A percentile compares a stretch with the other conserved stretches of the same genome.
phyloP scores from a whole-genome alignment of 768 basidiomycete genomes.

The Glaciozyma antarctica region DNA sequence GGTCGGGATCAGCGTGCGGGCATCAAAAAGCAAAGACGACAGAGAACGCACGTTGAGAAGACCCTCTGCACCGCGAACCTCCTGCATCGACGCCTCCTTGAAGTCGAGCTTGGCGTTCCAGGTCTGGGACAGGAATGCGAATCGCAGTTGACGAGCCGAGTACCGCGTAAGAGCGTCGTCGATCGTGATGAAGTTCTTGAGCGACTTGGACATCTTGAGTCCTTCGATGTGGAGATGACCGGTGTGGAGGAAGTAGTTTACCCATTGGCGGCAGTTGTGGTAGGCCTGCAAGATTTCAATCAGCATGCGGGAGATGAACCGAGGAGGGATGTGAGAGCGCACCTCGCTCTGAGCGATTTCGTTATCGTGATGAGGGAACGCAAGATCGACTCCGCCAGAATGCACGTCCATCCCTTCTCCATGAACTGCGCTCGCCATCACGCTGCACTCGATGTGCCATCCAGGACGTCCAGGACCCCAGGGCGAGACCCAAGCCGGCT shows the following conservation, averaged over 20 bases:
- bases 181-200: conserved; percentile 99
- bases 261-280: conserved; percentile 84
- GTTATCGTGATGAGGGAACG: conserved; percentile 99
- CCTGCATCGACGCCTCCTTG: conserved; percentile 72
- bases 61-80: conserved; percentile 74
- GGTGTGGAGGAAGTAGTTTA: conserved; percentile 97
- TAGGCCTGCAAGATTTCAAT: conserved; percentile 56
- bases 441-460: conserved; percentile 99
- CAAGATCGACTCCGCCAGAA: conserved; percentile 89
- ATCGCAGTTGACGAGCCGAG: conserved; percentile 74
- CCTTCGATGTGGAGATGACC: conserved; percentile 98
- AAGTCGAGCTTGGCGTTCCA: conserved; percentile 95
- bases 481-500: conserved; percentile 90
- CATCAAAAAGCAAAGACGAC: neutral
- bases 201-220: conserved; percentile 95
- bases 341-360: conserved; percentile 96
- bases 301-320: too few species aligned
- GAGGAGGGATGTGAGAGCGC: conserved; percentile 7
- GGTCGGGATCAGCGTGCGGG: neutral
- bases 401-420: conserved; percentile 94
- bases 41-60: conserved; percentile 60
- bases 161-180: conserved; percentile 74
- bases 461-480: conserved; percentile 96
- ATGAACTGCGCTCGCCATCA: conserved; percentile 87
- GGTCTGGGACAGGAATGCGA: conserved; percentile 78